These are phyloP conservation scores for Arabidopsis suecica DNA, from an alignment of 345 rosid genomes.

Conservation along the genomic window DNA sequence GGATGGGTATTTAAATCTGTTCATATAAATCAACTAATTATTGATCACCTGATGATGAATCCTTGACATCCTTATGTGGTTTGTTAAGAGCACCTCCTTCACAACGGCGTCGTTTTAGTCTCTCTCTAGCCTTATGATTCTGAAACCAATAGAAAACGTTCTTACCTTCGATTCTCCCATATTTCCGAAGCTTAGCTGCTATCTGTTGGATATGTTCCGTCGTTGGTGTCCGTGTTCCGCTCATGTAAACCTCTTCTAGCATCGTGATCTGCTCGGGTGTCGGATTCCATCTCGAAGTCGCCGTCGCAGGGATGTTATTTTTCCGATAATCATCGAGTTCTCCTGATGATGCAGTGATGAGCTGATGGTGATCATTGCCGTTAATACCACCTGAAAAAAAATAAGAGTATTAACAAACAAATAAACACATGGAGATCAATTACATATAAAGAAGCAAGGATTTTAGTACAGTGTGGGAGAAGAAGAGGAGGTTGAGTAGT, in stretches of 20 bases:
- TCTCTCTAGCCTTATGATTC: slow-evolving; percentile 75
- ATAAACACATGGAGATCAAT: not conserved
- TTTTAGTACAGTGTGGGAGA: slow-evolving; percentile 27
- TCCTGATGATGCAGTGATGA: slow-evolving; percentile 14
- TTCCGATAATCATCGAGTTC: not conserved
- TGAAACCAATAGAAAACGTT: slow-evolving; percentile 89
- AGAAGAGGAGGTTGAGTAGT: slow-evolving; percentile 35
- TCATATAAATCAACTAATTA: not conserved
- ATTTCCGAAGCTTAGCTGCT: slow-evolving; percentile 62
- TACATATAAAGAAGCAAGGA: not conserved
- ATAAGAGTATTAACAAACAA: slow-evolving; percentile 7
- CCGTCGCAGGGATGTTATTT: slow-evolving; percentile 26
- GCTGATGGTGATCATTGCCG: slow-evolving; percentile 3
- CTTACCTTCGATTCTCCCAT: slow-evolving; percentile 76
- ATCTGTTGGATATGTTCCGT: slow-evolving; percentile 72
- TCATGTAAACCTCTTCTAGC: slow-evolving; percentile 65
- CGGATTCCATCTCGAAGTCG: slow-evolving; percentile 75
- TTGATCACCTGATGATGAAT: slow-evolving; percentile 30
- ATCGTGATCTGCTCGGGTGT: slow-evolving; percentile 69
- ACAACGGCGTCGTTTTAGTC: slow-evolving; percentile 64
- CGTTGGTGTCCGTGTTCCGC: slow-evolving; percentile 65
- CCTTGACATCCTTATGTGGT: slow-evolving; percentile 29
- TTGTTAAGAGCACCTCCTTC: slow-evolving; percentile 34
- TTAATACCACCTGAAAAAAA: slow-evolving; percentile 22
- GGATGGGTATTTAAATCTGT: too few relatives aligned